Evolutionary conservation across 306 rosid genomes (phyloP), one percentile per base, ranked within the genome.

Genomic region (Alnus rubra): DNA sequence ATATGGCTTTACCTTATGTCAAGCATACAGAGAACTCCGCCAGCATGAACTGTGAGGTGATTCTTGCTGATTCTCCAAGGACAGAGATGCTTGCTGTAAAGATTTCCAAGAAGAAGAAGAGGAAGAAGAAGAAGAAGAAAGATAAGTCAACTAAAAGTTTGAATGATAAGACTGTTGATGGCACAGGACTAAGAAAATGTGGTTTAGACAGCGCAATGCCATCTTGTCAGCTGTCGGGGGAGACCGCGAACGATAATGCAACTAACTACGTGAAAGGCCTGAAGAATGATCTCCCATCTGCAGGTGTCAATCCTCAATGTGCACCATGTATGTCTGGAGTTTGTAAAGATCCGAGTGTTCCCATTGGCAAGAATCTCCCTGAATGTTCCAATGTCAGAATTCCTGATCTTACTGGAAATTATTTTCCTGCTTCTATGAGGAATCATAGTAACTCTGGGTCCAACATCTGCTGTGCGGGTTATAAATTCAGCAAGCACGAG

Each of bases 401-500:
- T 78, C 52, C 70, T 70, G 69, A 69, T 47, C 23, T 5, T 47
- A 45, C 50, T 48, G 70, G 4, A 54, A 44, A 78, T 2, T 39
- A 30, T 33, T 69, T 47, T 42, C 59, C 75, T 51, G 52, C 16
- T 53, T 55, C 53, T 14, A 15, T 2, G 30, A 44, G 12, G 58
- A 55, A 56, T 69, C 52, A 44, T 28, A 16, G 54, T 68, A 11
- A 42, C 15, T 77, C 13, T 58, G 65, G 4, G 19, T 23, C 37
- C 65, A 58, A 1, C 65, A 23, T 9, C 37, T 23, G 15, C 65
- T 19, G 65, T 23, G 33, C 0, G 65, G 33, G 31, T 45, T 69
- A 69, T 70, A 56, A 45, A 75, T 54, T 70, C 16, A 45, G 81
- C 37, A 58, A n/a, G 28, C 59, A 48, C 13, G 50, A 75, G 49